Evolutionary conservation across 306 rosid species (phyloP).

Genomic region (Morella rubra): DNA sequence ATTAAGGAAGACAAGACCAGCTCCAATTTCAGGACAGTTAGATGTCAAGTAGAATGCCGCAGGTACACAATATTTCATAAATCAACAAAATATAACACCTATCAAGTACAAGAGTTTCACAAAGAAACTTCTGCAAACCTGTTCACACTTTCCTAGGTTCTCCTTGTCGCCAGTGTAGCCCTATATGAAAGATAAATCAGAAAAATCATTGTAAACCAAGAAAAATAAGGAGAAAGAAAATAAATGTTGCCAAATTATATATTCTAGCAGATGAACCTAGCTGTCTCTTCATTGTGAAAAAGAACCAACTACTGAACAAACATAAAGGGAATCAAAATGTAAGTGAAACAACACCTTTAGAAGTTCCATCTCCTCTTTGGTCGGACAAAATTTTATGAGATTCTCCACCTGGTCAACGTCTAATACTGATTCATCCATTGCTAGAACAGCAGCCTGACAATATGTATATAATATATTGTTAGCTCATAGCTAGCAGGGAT

Average conservation of each 20-base stretch:
- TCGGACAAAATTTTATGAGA: slow-evolving; percentile 92
- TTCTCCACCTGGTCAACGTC: slow-evolving; percentile 97
- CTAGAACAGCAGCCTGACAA: slow-evolving; percentile 85
- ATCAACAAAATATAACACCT: neutral
- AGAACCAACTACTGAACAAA: slow-evolving; percentile 24
- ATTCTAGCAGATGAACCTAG: slow-evolving; percentile 20
- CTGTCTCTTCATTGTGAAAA: slow-evolving; percentile 5
- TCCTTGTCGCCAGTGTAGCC: slow-evolving; percentile 86
- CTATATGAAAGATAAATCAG: slow-evolving; percentile 44
- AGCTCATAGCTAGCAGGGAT: slow-evolving; percentile 18
- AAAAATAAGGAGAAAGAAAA: slow-evolving; percentile 15
- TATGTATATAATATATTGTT: slow-evolving; percentile 26
- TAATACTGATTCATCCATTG: slow-evolving; percentile 88
- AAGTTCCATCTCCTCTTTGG: slow-evolving; percentile 98
- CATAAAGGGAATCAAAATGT: slow-evolving; percentile 18
- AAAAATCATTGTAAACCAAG: slow-evolving; percentile 31
- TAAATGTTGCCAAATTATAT: neutral
- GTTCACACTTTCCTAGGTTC: slow-evolving; percentile 87
- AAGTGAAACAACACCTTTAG: slow-evolving; percentile 63
- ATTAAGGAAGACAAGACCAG: neutral
- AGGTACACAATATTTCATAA: neutral
- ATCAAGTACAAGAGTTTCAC: neutral
- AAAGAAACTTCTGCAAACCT: slow-evolving; percentile 55
- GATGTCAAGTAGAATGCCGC: neutral
- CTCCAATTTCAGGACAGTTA: neutral